Evolutionary conservation across 2,329 filamentous ascomycete species (phyloP), one percentile per base, ranked within the genome.

Genomic region (Colletotrichum tamarilloi): DNA sequence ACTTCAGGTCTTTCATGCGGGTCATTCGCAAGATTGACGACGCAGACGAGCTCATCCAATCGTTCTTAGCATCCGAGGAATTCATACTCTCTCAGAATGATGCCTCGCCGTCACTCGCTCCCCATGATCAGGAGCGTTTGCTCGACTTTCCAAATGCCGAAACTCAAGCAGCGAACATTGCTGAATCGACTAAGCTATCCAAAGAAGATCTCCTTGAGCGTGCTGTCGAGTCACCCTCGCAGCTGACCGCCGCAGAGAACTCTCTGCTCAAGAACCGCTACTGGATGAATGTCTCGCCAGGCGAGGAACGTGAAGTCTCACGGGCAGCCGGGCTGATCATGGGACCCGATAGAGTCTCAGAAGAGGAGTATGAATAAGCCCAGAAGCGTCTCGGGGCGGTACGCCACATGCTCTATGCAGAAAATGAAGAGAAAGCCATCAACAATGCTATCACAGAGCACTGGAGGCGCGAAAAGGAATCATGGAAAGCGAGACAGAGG

Each of bases 11-110:
- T 1, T 63, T 52, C 42, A 32, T 63, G 60, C 19, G 60, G 14
- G 60, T 63, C 42, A 49, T 63, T 26, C 42, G 60, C 38, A 63
- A 63, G 26, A 16, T 63, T 42, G 60, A 63, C 60, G 42, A 52
- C 19, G 35, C 6, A 16, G 38, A 52, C 42, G 60, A 63, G 24
- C 26, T 63, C 35, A 49, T 49, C 35, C 60, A 49, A 22, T 63
- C 42, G 7, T 63, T 63, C n/a, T 16, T 35, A 22, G 60, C 46
- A 24, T 63, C 35, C 35, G 42, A 63, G 38, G 49, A 52, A 63
- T 9, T 16, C 60, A 24, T 24, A 9, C 19, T 28, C 8, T 52
- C 38, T 9, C 35, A 52, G 30, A 42, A 63, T 22, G 42, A 8
- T 6, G 60, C 16, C 42, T 52, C 9, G 4, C n/a, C 19, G 8